Base-by-base conservation (phyloP, 306 rosid species). In the Sesbania bispinosa region DNA sequence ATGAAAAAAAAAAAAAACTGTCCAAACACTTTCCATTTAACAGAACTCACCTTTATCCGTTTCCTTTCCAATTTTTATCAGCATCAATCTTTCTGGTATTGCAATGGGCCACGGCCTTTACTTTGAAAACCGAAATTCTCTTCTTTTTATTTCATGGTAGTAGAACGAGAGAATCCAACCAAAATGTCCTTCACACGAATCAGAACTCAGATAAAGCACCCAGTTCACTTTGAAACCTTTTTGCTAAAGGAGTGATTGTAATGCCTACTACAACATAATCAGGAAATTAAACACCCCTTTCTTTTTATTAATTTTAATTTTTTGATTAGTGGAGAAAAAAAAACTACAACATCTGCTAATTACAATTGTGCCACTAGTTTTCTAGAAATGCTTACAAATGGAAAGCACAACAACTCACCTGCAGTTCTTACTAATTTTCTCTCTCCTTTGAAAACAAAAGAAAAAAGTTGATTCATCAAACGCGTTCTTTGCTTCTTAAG, bases 281-380 rank as follows among this genome's bases (percentile, higher is more conserved):
- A 41, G 27, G 23, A 65, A 61, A n/a, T n/a, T n/a, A n/a, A 29
- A 48, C 47, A 45, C 1, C 59, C 14, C 6, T 7, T 10, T 32
- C 33, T 39, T 0, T 21, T 21, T 5, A 15, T 18, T 19, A 6
- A 39, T 54, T 24, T 68, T 51, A 24, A 26, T 68, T 81, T 65
- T 82, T 66, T 30, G 38, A 77, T 62, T 42, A 73, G 62, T 69
- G 80, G 48, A 52, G n/a, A n/a, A n/a, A n/a, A n/a, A n/a, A n/a
- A 55, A 66, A 61, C 46, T 54, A 29, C 66, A 54, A 23, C n/a
- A 33, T 39, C 33, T 43, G 4, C 29, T 63, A 71, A 53, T 53
- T 16, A 38, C 16, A 27, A 42, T 32, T 33, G 38, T 65, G 32
- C 47, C 42, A 43, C 24, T 58, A 2, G 29, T 45, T 73, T 79